Evolutionary conservation across 2,329 filamentous ascomycete species (phyloP), one percentile per base, ranked within the genome.

Genomic region (Rhinocladiella mackenziei): DNA sequence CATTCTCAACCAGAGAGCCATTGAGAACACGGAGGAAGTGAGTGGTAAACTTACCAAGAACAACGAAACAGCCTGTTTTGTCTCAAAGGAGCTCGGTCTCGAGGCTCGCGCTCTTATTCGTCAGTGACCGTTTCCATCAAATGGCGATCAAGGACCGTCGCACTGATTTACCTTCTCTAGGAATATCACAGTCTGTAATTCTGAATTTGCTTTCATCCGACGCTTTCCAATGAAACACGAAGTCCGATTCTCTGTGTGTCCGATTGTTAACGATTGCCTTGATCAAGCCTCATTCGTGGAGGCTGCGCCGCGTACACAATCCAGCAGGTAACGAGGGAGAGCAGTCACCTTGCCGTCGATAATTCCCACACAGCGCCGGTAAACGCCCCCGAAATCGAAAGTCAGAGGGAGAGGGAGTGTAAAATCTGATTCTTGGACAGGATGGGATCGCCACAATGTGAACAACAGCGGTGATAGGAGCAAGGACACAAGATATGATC

Each of bases 81-180:
- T 8, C 18, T 7, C 23, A 11, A 6, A 20, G 13, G 13, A n/a
- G 4, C 8, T 9, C 9, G 3, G 15, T 26, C 14, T 18, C 28
- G 22, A 7, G 25, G 18, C 18, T 32, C 13, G 45, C 18, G 8
- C 36, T 48, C 29, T 19, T 7, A 48, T 35, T 37, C 30, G 45
- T 48, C 32, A 40, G 36, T 36, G n/a, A n/a, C n/a, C n/a, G n/a
- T n/a, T n/a, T n/a, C n/a, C n/a, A n/a, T n/a, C n/a, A n/a, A n/a
- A n/a, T n/a, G 23, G 23, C 23, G 23, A 26, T 11, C 23, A 26
- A 11, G 11, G 23, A 7, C 23, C 23, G 11, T 7, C 23, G 23
- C 23, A 7, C 7, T 26, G 23, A n/a, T n/a, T n/a, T n/a, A n/a
- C n/a, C n/a, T n/a, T n/a, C n/a, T n/a, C n/a, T n/a, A n/a, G n/a